Base-by-base conservation (phyloP, 1,139 yeast species). In the Pichia inconspicua region DNA sequence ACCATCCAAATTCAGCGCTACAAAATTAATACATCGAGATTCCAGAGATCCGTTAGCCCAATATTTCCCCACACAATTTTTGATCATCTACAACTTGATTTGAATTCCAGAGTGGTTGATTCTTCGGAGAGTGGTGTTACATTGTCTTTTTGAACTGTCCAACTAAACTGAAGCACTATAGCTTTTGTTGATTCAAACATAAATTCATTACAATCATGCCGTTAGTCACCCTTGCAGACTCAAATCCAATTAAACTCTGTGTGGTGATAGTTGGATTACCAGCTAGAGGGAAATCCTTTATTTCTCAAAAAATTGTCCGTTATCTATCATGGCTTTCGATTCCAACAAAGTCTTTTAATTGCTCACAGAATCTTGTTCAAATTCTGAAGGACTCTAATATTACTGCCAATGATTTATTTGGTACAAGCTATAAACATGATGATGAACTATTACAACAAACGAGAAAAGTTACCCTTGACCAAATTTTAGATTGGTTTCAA, bases 311-410 rank as follows among this genome's bases (percentile, higher is more conserved):
- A 59, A 71, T 92, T 48, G 96, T 90, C 38, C 76, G 97, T 46
- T 92, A 90, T 63, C 73, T 92, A 49, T 81, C 89, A 42, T 92
- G 98, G 98, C 74, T 90, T 40, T 85, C 95, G 4, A 85, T 92
- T 50, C 80, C 79, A 52, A 88, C 96, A 40, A 82, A 82, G 62
- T 84, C 92, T 51, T 92, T 92, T 70, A 89, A 89, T 61, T 96
- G 90, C 22, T 97, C 97, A 15, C 38, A 55, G 78, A 96, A 50
- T 25, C 38, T 50, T 19, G 25, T 32, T 15, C 27, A 46, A 27
- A 39, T 37, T 11, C 39, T 50, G 30, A 36, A 48, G 8, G 43
- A 48, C 12, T 46, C 46, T 11, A 45, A 43, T 15, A 17, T 37
- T 4, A 39, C 45, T n/a, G 25, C 48, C 6, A 39, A 46, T n/a